Evolutionary conservation across 768 basidiomycete species (phyloP), one percentile per base, ranked within the genome.

Genomic region (Trametes cinnabarina): DNA sequence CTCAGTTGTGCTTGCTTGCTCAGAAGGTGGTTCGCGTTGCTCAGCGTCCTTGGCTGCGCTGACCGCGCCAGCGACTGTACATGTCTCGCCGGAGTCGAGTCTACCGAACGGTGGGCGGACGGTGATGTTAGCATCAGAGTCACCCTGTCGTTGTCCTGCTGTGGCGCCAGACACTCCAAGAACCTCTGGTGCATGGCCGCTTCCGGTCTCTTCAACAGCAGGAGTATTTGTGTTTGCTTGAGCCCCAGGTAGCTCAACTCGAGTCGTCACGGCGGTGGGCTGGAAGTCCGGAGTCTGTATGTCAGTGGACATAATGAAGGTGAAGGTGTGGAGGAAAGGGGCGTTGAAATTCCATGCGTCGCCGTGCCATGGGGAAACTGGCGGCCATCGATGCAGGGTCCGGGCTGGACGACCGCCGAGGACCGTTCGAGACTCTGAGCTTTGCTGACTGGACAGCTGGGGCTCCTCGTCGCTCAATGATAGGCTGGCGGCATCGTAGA

Each of bases 61-160:
- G 23, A 20, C n/a, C 23, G 47, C 30, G 2, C 20, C 50, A 15
- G 50, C 20, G 17, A 55, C 37, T 1, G 58, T 59, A 2, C n/a
- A n/a, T n/a, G n/a, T 32, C 30, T 60, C 39, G 17, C 19, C 39
- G 6, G 58, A 54, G 19, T 49, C 51, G 3, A 34, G 47, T 34
- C 58, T 30, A 15, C 37, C 39, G 35, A 60, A 60, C 14, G 40
- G 51, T 8, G 51, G 58, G 6, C 58, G 58, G 35, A 20, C 51
- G 14, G 51, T 30, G 15, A 58, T 34, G 15, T 48, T 26, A 9
- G 19, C 44, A 5, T 58, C 57, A 34, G 25, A 4, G 22, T 57
- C 51, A 26, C 40, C 46, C 37, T 15, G 39, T 14, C 19, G 9
- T 28, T 43, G 19, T 11, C 25, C 3, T 4, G 57, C 8, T 8